Percentiles rank a stretch among this genome's conserved stretches.
These are phyloP conservation scores for Chrysoporthe austroafricana DNA, from an alignment of 2,329 filamentous ascomycete species.

Conservation along the genomic window DNA sequence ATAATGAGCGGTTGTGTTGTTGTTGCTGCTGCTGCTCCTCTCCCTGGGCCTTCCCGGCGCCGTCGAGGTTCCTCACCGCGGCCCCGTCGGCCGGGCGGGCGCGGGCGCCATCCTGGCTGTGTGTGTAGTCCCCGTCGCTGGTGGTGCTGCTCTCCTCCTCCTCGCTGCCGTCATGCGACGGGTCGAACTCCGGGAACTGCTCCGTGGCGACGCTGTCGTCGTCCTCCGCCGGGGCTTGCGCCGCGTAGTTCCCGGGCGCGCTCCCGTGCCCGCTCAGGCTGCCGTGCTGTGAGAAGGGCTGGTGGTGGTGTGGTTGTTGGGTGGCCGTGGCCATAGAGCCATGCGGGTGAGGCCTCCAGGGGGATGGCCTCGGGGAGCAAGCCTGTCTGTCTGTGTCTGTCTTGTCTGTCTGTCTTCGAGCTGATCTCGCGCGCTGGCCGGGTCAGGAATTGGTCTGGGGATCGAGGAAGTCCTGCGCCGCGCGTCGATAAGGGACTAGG, in stretches of 20 bases:
- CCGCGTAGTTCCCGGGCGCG: conserved; percentile 2
- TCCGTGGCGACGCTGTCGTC: conserved; percentile 27
- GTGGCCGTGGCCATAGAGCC: conserved; percentile 29
- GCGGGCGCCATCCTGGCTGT: conserved; percentile 1
- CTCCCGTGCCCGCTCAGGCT: conserved; percentile 24
- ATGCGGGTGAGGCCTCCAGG: conserved; percentile 25
- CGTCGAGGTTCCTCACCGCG: not conserved
- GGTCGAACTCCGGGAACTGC: conserved; percentile 30
- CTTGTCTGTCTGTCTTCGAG: not conserved
- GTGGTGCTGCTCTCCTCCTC: conserved; percentile 13
- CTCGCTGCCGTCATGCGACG: conserved; percentile 26
- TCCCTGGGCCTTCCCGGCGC: not conserved
- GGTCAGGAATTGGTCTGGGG: not conserved
- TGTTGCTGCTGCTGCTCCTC: not conserved
- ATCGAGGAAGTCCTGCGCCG: not conserved
- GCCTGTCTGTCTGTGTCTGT: not conserved
- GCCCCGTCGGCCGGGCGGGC: not conserved
- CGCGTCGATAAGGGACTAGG: not conserved
- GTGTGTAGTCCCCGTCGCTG: conserved; percentile 22
- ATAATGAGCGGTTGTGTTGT: not conserved
- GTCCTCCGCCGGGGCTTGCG: conserved; percentile 23
- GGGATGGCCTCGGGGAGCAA: conserved; percentile 9
- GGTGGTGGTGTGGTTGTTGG: conserved; percentile 11
- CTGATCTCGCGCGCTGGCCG: not conserved
- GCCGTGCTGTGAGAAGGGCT: conserved; percentile 15